Percentiles rank a stretch among this genome's conserved stretches.
Conservation (phyloP, 2,329 filamentous ascomycete genomes). For the Pestalotiopsis sp. region DNA sequence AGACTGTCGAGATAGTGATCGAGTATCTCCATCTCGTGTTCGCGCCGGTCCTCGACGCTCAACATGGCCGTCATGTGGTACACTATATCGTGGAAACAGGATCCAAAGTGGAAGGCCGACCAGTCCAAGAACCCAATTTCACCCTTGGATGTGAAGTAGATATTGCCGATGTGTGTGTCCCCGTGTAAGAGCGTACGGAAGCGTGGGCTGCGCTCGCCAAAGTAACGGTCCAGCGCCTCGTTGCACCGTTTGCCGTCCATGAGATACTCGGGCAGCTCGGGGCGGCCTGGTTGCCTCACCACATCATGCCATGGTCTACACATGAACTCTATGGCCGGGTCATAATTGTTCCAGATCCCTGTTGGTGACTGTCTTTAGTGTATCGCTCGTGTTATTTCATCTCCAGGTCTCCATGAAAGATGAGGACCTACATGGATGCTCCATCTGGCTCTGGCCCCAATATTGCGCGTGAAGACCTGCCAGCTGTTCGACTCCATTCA, state of each 20-base stretch:
- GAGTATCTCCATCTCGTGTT: constrained; percentile 40
- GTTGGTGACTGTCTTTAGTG: neutral
- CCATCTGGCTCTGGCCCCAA: constrained; percentile 35
- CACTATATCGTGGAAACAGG: constrained; percentile 44
- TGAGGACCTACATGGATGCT: constrained; percentile 22
- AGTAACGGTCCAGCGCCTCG: constrained; percentile 39
- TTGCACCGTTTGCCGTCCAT: constrained; percentile 37
- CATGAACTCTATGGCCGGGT: constrained; percentile 38
- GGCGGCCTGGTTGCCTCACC: constrained; percentile 31
- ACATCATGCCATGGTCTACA: constrained; percentile 30
- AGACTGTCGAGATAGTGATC: constrained; percentile 38
- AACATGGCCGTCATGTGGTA: constrained; percentile 43
- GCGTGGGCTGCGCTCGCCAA: constrained; percentile 36
- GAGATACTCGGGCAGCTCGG: constrained; percentile 37
- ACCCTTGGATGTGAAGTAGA: constrained; percentile 39
- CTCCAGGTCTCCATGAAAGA: too few relatives aligned
- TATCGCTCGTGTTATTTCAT: too few relatives aligned
- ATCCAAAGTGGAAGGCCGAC: constrained; percentile 42
- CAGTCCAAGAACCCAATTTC: constrained; percentile 44
- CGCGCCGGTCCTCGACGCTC: constrained; percentile 40
- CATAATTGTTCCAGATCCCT: constrained; percentile 40
- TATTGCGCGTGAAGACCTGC: constrained; percentile 42
- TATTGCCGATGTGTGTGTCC: constrained; percentile 46
- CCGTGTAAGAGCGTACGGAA: constrained; percentile 45
- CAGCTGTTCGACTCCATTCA: constrained; percentile 40